Base-by-base conservation (phyloP, 73 alveolate species). In the Paramecium biaurelia region DNA sequence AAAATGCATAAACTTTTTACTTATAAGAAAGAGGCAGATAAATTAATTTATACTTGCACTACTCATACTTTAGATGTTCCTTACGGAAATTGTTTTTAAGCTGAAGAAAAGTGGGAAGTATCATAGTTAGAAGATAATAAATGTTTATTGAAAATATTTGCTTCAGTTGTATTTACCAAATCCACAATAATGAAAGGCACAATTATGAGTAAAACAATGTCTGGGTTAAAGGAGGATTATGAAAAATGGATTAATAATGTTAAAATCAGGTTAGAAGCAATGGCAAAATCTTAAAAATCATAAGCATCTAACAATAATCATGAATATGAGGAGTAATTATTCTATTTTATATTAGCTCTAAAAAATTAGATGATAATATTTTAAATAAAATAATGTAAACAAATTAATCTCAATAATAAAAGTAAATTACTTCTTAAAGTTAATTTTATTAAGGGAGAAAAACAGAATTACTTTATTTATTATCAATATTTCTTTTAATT, bases 61-160 rank as follows among this genome's bases (percentile, higher is more conserved):
- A 79, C 90, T 79, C 90, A 79, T 26, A 79, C 90, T 4, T 79
- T 79, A 79, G 90, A 79, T 79, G 90, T 79, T 26, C 90, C 90
- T 14, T 79, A 79, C 43, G 90, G 76, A 14, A 47, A 41, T 43
- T 18, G 56, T 20, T 79, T 79, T 79, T 47, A 79, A 18, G 42
- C 74, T 9, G 90, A 79, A 79, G 90, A 79, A 79, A 79, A 34
- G 15, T 79, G 90, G 90, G 90, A 79, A 79, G 74, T 79, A 32
- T n/a, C 72, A 41, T 41, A 1, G 0, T 24, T 79, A 41, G 90
- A 79, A 42, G 90, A 79, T 8, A 79, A 79, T 79, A 79, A 79
- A 47, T 79, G 90, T 34, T 10, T 79, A 41, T 23, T 79, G 23
- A 38, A 41, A 79, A 79, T 79, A 47, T 79, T 43, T 42, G 90